Base-by-base conservation (phyloP, 495 filamentous ascomycete genomes). In the Paragyromitra xinjiangensis region DNA sequence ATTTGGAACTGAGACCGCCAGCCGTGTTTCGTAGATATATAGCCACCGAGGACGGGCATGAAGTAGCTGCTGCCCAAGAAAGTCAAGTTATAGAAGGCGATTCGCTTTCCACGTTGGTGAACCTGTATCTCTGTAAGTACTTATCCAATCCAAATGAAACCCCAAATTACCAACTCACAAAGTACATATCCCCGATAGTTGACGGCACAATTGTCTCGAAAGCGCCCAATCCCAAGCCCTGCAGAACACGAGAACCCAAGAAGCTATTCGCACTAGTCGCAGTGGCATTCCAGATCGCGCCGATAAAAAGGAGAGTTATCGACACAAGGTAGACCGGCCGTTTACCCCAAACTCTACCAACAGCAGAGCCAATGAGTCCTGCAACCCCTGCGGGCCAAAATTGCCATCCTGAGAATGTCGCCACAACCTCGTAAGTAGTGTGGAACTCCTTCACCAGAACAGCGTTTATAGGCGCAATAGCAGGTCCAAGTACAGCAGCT, bases 81-180 rank as follows among this genome's bases (percentile, higher is more conserved):
- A 51, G 89, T 89, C 67, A 92, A 82, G 74, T 91, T 91, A 85
- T 90, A 92, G 24, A 89, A 83, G 0, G 90, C 90, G 44, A 91
- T 89, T 1, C 90, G 86, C 22, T 88, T 90, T 0, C 88, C 90
- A 29, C 90, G 86, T 81, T 92, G 84, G 79, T 92, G 90, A 40
- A 82, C 80, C 78, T 80, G 22, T 3, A 16, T 12, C n/a, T 24
- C 2, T 40, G 19, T 73, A 40, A 65, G 53, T 40, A 26, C 19
- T 5, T 22, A 7, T 37, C 3, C 42, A 14, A 19, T 4, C 6
- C 9, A 2, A 37, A 59, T n/a, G 6, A 19, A 14, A 19, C 26
- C 11, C 39, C 22, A 7, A 40, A 24, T 8, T 16, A 14, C 0
- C 9, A 9, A 75, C 80, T 48, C 9, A 91, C 90, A 78, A 89